phyloP scores from a whole-genome alignment of 2,329 filamentous ascomycete genomes.

The Aspergillus fijiensis region DNA sequence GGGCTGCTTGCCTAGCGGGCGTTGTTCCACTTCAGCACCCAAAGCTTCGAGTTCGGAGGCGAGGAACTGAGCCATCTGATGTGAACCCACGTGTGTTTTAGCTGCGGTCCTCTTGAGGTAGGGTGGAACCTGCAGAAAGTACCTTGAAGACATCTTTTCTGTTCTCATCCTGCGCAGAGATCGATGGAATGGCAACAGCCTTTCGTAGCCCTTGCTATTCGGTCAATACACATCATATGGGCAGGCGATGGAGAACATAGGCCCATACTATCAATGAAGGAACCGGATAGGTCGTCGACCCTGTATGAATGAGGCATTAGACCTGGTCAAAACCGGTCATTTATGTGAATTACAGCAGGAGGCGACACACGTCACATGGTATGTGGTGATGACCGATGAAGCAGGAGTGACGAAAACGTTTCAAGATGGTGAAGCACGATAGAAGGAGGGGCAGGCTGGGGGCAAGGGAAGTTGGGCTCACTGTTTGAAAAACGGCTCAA shows the following conservation, averaged over 20 bases:
- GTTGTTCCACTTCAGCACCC: constrained; percentile 83
- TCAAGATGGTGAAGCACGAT: background rate
- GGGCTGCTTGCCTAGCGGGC: constrained; percentile 86
- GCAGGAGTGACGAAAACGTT: background rate
- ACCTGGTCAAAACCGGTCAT: constrained; percentile 8
- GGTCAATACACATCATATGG: constrained; percentile 10
- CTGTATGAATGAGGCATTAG: constrained; percentile 23
- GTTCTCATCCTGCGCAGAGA: constrained; percentile 87
- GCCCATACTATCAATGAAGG: constrained; percentile 75
- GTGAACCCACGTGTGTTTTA: constrained; percentile 4
- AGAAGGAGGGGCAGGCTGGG: background rate
- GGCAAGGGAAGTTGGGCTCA: constrained; percentile 28
- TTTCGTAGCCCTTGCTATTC: constrained; percentile 61
- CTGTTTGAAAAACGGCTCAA: constrained; percentile 91
- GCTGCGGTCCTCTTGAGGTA: background rate
- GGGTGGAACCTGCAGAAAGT: constrained; percentile 18
- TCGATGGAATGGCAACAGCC: constrained; percentile 93
- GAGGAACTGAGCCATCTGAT: constrained; percentile 85
- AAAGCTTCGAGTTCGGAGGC: constrained; percentile 77
- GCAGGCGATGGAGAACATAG: constrained; percentile 11
- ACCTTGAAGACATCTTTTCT: constrained; percentile 86
- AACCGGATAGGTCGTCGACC: constrained; percentile 73
- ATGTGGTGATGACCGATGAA: background rate
- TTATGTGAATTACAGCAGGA: background rate
- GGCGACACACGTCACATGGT: background rate